phyloP scores from a whole-genome alignment of 305 asterid genomes.

The Euphrasia arctica region DNA sequence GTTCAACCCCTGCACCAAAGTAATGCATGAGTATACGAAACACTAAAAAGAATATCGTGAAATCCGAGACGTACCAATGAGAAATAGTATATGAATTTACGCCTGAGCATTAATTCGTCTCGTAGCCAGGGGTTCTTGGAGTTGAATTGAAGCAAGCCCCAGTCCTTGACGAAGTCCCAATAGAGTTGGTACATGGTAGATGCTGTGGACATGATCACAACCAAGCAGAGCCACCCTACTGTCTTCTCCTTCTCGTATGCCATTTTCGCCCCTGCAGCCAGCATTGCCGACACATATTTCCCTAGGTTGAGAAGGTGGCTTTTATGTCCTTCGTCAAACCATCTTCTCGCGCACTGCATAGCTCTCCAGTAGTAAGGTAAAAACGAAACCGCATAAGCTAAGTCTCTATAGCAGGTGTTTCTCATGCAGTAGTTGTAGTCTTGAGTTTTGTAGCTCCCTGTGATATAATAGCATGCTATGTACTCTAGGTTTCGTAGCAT shows the following conservation, averaged over 20 bases:
- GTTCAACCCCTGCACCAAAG: conserved; percentile 62
- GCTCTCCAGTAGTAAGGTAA: conserved; percentile 95
- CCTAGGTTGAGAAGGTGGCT: conserved; percentile 75
- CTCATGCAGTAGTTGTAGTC: conserved; percentile 75
- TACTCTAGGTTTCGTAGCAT: conserved; percentile 66
- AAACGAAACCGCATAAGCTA: conserved; percentile 85
- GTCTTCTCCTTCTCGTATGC: conserved; percentile 78
- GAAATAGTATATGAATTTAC: conserved; percentile 61
- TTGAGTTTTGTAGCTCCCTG: conserved; percentile 75
- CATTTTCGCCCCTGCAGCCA: conserved; percentile 85
- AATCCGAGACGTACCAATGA: conserved; percentile 60
- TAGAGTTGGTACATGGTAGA: conserved; percentile 79
- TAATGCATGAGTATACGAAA: not conserved
- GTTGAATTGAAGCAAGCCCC: conserved; percentile 75
- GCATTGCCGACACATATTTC: conserved; percentile 85
- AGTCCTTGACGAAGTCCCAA: conserved; percentile 87
- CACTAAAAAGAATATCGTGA: not conserved
- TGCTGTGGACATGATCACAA: conserved; percentile 55
- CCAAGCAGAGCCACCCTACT: conserved; percentile 62
- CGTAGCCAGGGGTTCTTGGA: conserved; percentile 89
- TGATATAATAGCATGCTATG: conserved; percentile 73
- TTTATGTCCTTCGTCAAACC: conserved; percentile 83
- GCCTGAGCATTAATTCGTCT: conserved; percentile 62
- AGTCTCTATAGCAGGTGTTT: conserved; percentile 62
- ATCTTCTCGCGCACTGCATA: conserved; percentile 88